phyloP scores from a whole-genome alignment of 148 eudicot species.

The Camellia japonica region DNA sequence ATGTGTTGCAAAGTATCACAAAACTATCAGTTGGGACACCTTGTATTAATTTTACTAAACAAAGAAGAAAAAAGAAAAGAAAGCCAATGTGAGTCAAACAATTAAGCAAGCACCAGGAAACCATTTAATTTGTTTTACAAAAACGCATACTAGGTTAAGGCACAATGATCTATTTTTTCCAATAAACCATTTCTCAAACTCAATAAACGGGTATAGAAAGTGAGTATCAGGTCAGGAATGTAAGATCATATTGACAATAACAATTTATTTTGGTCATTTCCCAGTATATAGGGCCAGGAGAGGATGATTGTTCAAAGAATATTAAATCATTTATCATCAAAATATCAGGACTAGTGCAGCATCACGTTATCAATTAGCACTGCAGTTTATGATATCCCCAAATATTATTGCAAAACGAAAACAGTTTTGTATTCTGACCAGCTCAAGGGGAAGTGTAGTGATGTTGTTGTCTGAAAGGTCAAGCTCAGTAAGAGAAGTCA shows the following conservation, averaged over 20 bases:
- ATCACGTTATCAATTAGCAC: not conserved
- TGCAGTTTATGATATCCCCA: not conserved
- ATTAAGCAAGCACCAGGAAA: not conserved
- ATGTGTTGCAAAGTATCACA: not conserved
- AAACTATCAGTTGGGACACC: not conserved
- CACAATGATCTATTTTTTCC: not conserved
- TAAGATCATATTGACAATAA: too few relatives aligned
- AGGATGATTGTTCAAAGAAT: not conserved
- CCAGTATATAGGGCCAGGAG: not conserved
- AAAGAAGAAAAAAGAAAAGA: not conserved
- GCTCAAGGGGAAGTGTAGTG: conserved; percentile 62
- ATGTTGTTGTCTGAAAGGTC: conserved; percentile 85
- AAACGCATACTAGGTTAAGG: not conserved
- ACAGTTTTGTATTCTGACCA: conserved; percentile 49
- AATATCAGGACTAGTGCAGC: not conserved
- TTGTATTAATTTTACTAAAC: not conserved
- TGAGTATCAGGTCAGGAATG: not conserved
- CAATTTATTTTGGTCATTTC: not conserved
- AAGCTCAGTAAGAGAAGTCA: conserved; percentile 76
- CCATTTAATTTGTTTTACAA: not conserved
- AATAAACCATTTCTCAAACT: not conserved
- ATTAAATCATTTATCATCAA: not conserved
- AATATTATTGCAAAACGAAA: not conserved
- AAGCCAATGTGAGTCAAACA: not conserved
- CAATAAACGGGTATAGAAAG: not conserved